Evolutionary conservation across 208 protist genomes (phyloP).

Genomic region (Acanthamoeba sp.): DNA sequence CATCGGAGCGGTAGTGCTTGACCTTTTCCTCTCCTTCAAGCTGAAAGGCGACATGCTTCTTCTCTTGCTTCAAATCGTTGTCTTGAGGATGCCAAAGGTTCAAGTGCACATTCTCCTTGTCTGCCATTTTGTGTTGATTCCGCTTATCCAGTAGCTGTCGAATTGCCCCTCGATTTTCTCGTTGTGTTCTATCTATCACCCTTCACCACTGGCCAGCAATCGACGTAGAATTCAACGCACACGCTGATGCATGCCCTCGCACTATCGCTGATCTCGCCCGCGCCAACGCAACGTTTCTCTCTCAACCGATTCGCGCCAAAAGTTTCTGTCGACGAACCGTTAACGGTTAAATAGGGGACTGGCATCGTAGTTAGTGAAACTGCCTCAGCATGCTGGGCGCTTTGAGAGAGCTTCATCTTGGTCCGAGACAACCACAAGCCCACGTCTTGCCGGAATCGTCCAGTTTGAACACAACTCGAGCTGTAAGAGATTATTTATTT

Average conservation of each 20-base stretch:
- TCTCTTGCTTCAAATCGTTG: neutral
- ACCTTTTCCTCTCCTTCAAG: neutral
- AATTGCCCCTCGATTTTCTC: neutral
- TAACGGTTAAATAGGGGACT: too few relatives aligned
- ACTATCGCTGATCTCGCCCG: neutral
- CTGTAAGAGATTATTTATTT: too few relatives aligned
- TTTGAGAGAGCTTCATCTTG: too few relatives aligned
- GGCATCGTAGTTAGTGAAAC: too few relatives aligned
- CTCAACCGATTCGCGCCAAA: neutral
- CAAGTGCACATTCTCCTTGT: neutral
- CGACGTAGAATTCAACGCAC: neutral
- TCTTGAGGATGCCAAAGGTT: neutral
- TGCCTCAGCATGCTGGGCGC: too few relatives aligned
- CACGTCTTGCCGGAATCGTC: too few relatives aligned
- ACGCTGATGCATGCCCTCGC: neutral
- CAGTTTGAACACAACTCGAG: too few relatives aligned
- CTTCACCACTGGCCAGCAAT: neutral
- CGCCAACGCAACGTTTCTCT: neutral
- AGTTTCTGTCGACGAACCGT: neutral
- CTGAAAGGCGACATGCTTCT: constrained; percentile 20
- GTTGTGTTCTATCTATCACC: neutral
- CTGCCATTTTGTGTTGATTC: constrained; percentile 28
- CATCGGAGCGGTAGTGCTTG: neutral
- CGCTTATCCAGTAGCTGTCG: too few relatives aligned
- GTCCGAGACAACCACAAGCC: too few relatives aligned